These are phyloP conservation scores for Mycogone perniciosa DNA, from an alignment of 2,329 filamentous ascomycete genomes.

Conservation along the genomic window DNA sequence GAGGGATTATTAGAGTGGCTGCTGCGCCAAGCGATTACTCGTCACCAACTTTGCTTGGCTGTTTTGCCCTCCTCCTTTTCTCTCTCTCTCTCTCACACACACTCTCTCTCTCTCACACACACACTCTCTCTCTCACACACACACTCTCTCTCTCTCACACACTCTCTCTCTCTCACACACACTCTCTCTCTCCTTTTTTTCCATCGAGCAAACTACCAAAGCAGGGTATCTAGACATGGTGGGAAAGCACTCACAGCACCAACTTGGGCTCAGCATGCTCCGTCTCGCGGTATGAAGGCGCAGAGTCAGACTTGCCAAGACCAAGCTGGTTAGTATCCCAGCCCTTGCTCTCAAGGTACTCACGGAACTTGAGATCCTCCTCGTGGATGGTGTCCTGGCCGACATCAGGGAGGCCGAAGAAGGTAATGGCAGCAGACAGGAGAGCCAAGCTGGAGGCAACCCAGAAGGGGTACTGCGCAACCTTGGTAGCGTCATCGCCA, in stretches of 20 bases:
- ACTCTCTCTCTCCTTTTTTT: too few relatives aligned
- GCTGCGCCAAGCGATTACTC: too few relatives aligned
- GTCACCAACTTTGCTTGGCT: too few relatives aligned
- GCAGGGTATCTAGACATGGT: background rate
- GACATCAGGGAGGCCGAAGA: constrained; percentile 68
- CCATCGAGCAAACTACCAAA: too few relatives aligned
- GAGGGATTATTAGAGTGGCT: too few relatives aligned
- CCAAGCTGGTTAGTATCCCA: constrained; percentile 62
- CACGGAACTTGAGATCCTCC: constrained; percentile 71
- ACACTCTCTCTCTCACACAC: too few relatives aligned
- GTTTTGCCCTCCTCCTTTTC: too few relatives aligned
- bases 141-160: too few relatives aligned
- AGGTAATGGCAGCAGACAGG: constrained; percentile 54
- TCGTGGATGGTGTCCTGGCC: constrained; percentile 76
- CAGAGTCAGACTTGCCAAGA: constrained; percentile 21
- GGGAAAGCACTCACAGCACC: background rate
- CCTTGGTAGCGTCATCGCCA: constrained; percentile 43
- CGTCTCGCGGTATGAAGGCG: constrained; percentile 5
- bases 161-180: too few relatives aligned
- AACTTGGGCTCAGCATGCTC: constrained; percentile 8
- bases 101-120: too few relatives aligned
- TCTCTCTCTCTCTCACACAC: too few relatives aligned
- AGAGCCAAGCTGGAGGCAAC: constrained; percentile 73
- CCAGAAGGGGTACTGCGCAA: constrained; percentile 83
- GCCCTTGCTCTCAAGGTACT: constrained; percentile 65